Base-by-base conservation (phyloP, 305 asterid genomes). In the Plantago rigida region DNA sequence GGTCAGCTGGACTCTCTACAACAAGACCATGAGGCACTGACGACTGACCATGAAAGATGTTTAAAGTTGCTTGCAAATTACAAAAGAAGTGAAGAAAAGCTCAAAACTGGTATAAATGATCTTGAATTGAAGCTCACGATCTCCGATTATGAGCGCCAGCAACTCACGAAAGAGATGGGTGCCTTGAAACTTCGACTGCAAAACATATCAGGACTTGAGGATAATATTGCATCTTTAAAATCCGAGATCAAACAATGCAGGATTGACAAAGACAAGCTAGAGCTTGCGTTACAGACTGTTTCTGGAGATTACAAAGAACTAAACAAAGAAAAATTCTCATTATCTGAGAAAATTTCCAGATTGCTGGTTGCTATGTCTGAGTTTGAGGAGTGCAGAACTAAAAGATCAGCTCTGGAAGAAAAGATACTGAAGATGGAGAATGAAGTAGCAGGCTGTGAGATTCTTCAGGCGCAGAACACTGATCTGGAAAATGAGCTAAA, bases 71-170 rank as follows among this genome's bases (percentile, higher is more conserved):
- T 82, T 71, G 80, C 77, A 24, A 77, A 59, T 75, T 78, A 80
- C 59, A 84, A 79, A 77, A 79, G 59, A 64, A 62, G 63, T 13
- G 96, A 87, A 69, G 95, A 86, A 48, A 82, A 80, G 62, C 76
- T 85, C 56, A 87, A 76, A 82, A 75, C 84, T 3, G 71, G 69
- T 3, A 39, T 81, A 51, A 85, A 77, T 67, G 91, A 84, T 46
- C 84, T 86, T 65, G 96, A 87, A 63, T 59, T 82, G 75, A 86
- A 87, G 79, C 87, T 78, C 47, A 86, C 95, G 15, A 74, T 89
- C 62, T 78, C 86, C 4, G 80, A 84, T 46, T 86, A 81, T 49
- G 89, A 89, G 65, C 73, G 89, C 69, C 81, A 76, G 69, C 82
- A 84, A 69, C 78, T 89, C 39, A 70, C 73, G 3, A 85, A 79